phyloP scores from a whole-genome alignment of 164 flowering plant species.

The Vitis riparia region DNA sequence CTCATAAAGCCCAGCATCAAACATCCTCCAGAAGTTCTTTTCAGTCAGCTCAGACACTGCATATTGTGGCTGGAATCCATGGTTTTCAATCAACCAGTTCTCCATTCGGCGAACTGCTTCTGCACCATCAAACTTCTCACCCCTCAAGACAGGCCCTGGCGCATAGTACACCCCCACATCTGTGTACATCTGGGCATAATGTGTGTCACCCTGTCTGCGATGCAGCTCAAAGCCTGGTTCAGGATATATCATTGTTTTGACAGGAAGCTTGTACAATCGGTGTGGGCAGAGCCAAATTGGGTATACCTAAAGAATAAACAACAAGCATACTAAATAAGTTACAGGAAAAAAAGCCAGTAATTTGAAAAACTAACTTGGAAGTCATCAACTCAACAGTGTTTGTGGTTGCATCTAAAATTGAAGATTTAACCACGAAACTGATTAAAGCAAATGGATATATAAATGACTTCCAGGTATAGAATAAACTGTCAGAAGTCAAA shows the following conservation, averaged over 20 bases:
- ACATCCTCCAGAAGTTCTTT: conserved; percentile 97
- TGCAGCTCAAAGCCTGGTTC: conserved; percentile 90
- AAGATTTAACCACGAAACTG: too few relatives aligned
- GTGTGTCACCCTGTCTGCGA: conserved; percentile 84
- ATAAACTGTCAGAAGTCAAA: too few relatives aligned
- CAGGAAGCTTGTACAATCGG: conserved; percentile 76
- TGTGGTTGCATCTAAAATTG: too few relatives aligned
- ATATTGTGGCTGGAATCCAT: conserved; percentile 95
- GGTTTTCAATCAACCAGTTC: conserved; percentile 94
- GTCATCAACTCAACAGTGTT: neutral
- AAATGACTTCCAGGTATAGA: neutral
- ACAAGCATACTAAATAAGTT: neutral
- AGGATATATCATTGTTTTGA: conserved; percentile 87
- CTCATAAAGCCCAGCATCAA: conserved; percentile 88
- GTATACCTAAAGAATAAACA: conserved; percentile 52
- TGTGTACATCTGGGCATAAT: conserved; percentile 92
- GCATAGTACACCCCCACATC: conserved; percentile 94
- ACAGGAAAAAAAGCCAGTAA: neutral
- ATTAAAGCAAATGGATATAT: neutral
- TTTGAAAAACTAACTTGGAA: neutral
- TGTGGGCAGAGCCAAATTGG: conserved; percentile 99
- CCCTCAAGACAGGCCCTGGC: conserved; percentile 93
- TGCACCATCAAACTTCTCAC: conserved; percentile 87
- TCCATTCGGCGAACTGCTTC: conserved; percentile 90
- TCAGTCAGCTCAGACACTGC: conserved; percentile 91